These are phyloP conservation scores for Aspergillus sp. DNA, from an alignment of 2,329 filamentous ascomycete genomes.

Conservation along the genomic window DNA sequence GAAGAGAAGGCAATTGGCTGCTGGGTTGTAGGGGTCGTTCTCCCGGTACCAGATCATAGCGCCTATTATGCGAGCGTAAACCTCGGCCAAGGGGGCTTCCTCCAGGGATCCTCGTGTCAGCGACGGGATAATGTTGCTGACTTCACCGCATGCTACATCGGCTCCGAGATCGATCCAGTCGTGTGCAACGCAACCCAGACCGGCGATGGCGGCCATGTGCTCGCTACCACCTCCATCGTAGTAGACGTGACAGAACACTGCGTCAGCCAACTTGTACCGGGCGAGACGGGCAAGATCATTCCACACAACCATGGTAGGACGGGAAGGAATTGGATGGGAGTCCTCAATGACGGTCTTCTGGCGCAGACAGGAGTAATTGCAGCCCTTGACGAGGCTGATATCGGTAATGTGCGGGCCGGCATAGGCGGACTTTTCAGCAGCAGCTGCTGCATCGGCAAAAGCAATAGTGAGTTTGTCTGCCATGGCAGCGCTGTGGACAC, in stretches of 20 bases:
- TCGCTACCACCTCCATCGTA: background rate
- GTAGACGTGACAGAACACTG: background rate
- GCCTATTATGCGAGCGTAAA: background rate
- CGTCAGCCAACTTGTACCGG: constrained; percentile 1
- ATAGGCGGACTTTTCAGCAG: background rate
- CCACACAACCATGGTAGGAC: background rate
- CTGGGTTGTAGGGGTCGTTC: background rate
- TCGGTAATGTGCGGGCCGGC: background rate
- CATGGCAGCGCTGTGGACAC: background rate
- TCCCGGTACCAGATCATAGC: constrained; percentile 2
- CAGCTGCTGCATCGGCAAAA: background rate
- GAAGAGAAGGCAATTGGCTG: background rate
- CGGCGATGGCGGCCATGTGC: background rate
- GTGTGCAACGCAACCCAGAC: background rate
- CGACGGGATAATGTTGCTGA: constrained; percentile 1
- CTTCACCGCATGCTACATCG: background rate
- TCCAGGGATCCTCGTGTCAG: background rate
- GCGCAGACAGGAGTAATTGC: background rate
- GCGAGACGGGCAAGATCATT: background rate
- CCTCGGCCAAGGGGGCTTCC: background rate
- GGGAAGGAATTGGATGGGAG: background rate
- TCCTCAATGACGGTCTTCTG: constrained; percentile 1
- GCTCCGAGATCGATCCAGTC: constrained; percentile 1
- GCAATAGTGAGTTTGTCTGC: background rate
- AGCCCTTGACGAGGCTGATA: background rate